Percentiles rank a stretch among this genome's conserved stretches.
phyloP scores from a whole-genome alignment of 345 rosid species.

The Euphorbia tirucalli region DNA sequence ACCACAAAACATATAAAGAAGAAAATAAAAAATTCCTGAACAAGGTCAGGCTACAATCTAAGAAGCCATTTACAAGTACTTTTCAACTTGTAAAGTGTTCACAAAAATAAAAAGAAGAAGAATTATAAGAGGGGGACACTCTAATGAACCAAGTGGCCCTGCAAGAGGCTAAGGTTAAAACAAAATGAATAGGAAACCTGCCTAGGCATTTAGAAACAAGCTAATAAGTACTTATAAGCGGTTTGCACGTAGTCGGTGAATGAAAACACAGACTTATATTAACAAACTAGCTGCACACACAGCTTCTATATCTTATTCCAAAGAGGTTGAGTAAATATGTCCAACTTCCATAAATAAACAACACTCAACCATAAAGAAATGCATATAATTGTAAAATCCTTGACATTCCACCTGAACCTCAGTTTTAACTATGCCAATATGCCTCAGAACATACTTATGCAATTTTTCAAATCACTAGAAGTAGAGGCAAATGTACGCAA shows the following conservation, averaged over 20 bases:
- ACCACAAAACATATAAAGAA: conserved; percentile 7
- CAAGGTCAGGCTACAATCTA: background rate
- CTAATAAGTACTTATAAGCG: background rate
- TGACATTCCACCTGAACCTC: conserved; percentile 22
- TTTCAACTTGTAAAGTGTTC: conserved; percentile 1
- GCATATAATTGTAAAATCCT: conserved; percentile 15
- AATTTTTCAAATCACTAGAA: conserved; percentile 9
- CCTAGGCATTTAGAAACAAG: background rate
- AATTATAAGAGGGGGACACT: background rate
- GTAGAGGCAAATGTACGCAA: conserved; percentile 32
- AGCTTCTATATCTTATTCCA: conserved; percentile 10
- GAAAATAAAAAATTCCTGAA: background rate
- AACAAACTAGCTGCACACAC: conserved; percentile 8
- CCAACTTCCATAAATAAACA: background rate
- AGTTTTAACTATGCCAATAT: conserved; percentile 17
- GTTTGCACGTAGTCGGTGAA: background rate
- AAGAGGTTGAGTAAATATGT: background rate
- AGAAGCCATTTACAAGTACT: background rate
- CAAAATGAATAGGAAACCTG: background rate
- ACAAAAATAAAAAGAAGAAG: conserved; percentile 1
- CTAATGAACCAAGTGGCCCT: background rate
- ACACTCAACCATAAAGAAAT: conserved; percentile 7
- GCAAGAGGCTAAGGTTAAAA: background rate
- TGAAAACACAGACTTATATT: background rate
- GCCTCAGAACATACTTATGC: conserved; percentile 18